Evolutionary conservation across 140 eudicot genomes (phyloP).

Genomic region (Eryngium alpinum): DNA sequence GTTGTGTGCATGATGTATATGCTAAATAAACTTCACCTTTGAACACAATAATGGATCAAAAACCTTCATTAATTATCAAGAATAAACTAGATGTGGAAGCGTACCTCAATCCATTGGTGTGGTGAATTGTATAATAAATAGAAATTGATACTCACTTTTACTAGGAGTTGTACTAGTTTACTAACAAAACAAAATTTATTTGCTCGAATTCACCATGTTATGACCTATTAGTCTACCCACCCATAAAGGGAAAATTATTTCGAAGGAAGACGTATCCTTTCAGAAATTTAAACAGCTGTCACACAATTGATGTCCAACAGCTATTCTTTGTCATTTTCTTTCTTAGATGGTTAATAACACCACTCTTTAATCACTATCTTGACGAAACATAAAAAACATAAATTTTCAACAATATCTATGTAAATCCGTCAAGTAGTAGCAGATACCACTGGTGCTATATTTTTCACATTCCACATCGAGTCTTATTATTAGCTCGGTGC

Average conservation of each 20-base stretch:
- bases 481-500: conserved; percentile 43
- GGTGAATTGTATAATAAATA: too few relatives aligned
- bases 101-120: too few relatives aligned
- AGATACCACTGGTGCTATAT: conserved; percentile 24
- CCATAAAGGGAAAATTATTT: neutral
- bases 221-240: neutral
- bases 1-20: too few relatives aligned
- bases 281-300: neutral
- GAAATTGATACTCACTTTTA: neutral
- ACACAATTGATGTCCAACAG: neutral
- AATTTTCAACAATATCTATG: neutral
- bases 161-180: neutral
- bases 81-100: too few relatives aligned
- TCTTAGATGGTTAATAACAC: neutral
- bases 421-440: conserved; percentile 40
- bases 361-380: neutral
- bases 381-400: neutral
- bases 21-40: too few relatives aligned
- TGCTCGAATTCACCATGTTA: neutral
- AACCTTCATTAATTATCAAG: too few relatives aligned
- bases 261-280: neutral
- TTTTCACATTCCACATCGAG: conserved; percentile 38
- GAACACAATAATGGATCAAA: too few relatives aligned
- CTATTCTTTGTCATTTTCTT: neutral
- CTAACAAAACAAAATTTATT: neutral